A percentile compares a stretch with the other conserved stretches of the same genome.
Evolutionary conservation across 202 grass and related monocot species (phyloP).

Genomic region (Bolboschoenoplectus hybrid): DNA sequence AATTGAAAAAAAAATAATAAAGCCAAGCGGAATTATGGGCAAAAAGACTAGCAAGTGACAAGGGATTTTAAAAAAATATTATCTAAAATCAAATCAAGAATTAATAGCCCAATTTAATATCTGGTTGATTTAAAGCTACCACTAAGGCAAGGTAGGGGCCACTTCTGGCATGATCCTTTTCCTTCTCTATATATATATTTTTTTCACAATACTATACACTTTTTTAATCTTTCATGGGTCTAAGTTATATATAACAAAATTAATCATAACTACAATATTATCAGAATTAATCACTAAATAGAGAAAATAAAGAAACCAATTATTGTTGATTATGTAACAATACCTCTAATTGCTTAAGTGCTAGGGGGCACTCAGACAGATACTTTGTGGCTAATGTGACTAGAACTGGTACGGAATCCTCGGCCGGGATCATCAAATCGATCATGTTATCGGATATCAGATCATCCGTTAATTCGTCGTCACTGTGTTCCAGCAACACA

Average conservation of each 20-base stretch:
- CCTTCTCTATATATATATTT: slow-evolving; percentile 16
- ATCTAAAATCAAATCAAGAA: slow-evolving; percentile 31
- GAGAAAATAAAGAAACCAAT: neutral
- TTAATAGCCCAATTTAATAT: slow-evolving; percentile 28
- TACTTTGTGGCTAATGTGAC: slow-evolving; percentile 94
- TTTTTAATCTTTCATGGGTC: slow-evolving; percentile 20
- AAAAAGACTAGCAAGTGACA: slow-evolving; percentile 34
- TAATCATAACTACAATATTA: neutral
- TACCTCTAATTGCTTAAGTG: slow-evolving; percentile 83
- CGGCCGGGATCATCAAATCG: slow-evolving; percentile 96
- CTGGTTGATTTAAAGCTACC: slow-evolving; percentile 42
- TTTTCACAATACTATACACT: slow-evolving; percentile 12
- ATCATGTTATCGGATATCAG: slow-evolving; percentile 98
- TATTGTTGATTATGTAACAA: neutral
- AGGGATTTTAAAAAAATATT: slow-evolving; percentile 27
- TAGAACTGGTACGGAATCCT: slow-evolving; percentile 93
- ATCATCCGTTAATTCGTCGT: slow-evolving; percentile 73
- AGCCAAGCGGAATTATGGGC: slow-evolving; percentile 26
- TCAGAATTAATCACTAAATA: neutral
- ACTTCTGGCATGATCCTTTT: slow-evolving; percentile 44
- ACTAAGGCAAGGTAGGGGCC: slow-evolving; percentile 47
- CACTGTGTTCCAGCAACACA: slow-evolving; percentile 65
- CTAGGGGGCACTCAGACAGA: slow-evolving; percentile 81
- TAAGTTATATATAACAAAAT: neutral
- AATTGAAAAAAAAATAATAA: too few relatives aligned